Conservation (phyloP, 305 asterid species). For the Petunia hybrid region DNA sequence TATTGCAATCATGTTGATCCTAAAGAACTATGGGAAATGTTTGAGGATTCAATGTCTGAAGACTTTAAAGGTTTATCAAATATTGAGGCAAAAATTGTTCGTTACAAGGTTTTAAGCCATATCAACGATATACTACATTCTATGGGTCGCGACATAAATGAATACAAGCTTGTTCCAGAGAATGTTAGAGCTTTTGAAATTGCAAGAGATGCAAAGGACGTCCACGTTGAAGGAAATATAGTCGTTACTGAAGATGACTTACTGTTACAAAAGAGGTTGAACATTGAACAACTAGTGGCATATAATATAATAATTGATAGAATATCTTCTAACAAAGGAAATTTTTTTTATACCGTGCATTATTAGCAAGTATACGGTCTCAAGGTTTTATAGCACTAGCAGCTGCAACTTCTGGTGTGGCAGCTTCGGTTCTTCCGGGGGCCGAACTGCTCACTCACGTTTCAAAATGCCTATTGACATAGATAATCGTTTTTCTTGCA, state of each 20-base stretch:
- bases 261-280: not conserved
- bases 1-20: slow-evolving; percentile 27
- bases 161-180: not conserved
- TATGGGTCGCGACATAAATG: not conserved
- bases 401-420: not conserved
- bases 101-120: not conserved
- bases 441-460: not conserved
- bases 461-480: not conserved
- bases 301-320: not conserved
- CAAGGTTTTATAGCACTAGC: not conserved
- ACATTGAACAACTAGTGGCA: not conserved
- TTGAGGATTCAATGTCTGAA: not conserved
- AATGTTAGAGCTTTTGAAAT: too few species aligned
- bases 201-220: too few species aligned
- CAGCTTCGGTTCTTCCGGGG: not conserved
- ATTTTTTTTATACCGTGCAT: too few species aligned
- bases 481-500: not conserved
- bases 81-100: too few species aligned
- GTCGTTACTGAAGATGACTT: not conserved
- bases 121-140: not conserved
- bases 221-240: too few species aligned
- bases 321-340: too few species aligned
- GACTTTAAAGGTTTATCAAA: not conserved
- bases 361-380: too few species aligned
- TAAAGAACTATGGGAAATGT: slow-evolving; percentile 19